Conservation (phyloP, 495 filamentous ascomycete species). For the Daldinia vernicosa region DNA sequence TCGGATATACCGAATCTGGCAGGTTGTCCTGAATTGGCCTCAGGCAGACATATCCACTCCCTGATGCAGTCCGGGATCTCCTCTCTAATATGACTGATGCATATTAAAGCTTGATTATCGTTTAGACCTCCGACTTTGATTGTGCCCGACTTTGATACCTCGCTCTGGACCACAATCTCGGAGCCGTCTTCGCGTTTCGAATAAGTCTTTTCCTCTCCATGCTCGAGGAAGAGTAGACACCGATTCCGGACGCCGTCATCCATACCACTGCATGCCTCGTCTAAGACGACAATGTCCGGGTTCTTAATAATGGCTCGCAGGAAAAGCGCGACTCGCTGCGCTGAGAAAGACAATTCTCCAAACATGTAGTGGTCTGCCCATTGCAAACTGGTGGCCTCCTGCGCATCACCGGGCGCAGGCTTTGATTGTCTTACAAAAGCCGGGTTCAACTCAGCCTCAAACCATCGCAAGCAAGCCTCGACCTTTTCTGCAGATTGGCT, state of each 20-base stretch:
- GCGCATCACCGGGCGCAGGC: not conserved
- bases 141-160: conserved; percentile 47
- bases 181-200: conserved; percentile 35
- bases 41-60: conserved; percentile 82
- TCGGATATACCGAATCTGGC: conserved; percentile 66
- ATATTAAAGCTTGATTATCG: conserved; percentile 78
- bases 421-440: conserved; percentile 18
- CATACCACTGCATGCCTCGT: conserved; percentile 94
- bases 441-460: conserved; percentile 76
- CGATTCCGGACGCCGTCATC: conserved; percentile 81
- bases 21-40: conserved; percentile 62
- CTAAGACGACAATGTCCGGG: conserved; percentile 88
- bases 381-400: conserved; percentile 49
- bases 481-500: conserved; percentile 64
- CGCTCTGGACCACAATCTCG: conserved; percentile 52
- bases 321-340: conserved; percentile 86
- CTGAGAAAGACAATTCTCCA: conserved; percentile 75
- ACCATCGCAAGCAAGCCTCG: conserved; percentile 74
- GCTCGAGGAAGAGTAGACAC: conserved; percentile 78
- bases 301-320: conserved; percentile 82
- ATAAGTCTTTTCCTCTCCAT: conserved; percentile 61
- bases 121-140: conserved; percentile 64
- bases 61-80: conserved; percentile 84
- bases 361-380: conserved; percentile 79
- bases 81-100: conserved; percentile 88